Conservation (phyloP, 2,329 filamentous ascomycete species). For the Rhynchosporium graminicola region DNA sequence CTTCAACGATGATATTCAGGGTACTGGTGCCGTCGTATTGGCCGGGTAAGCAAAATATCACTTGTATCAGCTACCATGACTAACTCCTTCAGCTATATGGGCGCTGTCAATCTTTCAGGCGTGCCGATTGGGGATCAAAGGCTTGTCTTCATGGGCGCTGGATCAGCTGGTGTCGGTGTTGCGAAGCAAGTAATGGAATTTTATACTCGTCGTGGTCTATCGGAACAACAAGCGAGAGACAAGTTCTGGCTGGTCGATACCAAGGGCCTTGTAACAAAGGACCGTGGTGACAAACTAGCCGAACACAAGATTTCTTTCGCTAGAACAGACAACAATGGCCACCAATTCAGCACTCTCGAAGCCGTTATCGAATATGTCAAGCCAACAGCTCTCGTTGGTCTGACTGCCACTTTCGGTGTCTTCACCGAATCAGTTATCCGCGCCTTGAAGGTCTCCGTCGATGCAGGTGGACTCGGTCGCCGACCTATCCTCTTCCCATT, state of each 20-base stretch:
- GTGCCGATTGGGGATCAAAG: slow-evolving; percentile 87
- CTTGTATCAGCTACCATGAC: neutral
- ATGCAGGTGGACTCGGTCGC: slow-evolving; percentile 66
- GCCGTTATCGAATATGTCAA: slow-evolving; percentile 94
- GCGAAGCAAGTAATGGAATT: slow-evolving; percentile 97
- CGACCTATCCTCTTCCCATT: slow-evolving; percentile 93
- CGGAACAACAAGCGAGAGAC: slow-evolving; percentile 80
- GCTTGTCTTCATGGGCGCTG: slow-evolving; percentile 94
- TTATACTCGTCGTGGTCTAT: slow-evolving; percentile 89
- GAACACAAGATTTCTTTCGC: slow-evolving; percentile 82
- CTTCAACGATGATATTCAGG: slow-evolving; percentile 99
- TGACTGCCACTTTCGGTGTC: slow-evolving; percentile 91
- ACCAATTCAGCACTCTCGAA: slow-evolving; percentile 76
- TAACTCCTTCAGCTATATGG: slow-evolving; percentile 55
- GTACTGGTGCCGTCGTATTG: slow-evolving; percentile 92
- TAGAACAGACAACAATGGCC: slow-evolving; percentile 62
- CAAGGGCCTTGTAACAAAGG: slow-evolving; percentile 88
- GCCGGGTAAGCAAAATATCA: slow-evolving; percentile 60
- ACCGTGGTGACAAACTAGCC: slow-evolving; percentile 90
- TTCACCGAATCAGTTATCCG: slow-evolving; percentile 87
- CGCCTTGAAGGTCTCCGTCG: slow-evolving; percentile 64
- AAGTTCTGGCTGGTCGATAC: slow-evolving; percentile 99
- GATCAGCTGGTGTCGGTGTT: slow-evolving; percentile 93
- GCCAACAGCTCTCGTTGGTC: slow-evolving; percentile 90
- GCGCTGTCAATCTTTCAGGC: slow-evolving; percentile 79